Evolutionary conservation across 164 flowering plant species (phyloP).

Genomic region (Kalanchoe fedtschenkoi): DNA sequence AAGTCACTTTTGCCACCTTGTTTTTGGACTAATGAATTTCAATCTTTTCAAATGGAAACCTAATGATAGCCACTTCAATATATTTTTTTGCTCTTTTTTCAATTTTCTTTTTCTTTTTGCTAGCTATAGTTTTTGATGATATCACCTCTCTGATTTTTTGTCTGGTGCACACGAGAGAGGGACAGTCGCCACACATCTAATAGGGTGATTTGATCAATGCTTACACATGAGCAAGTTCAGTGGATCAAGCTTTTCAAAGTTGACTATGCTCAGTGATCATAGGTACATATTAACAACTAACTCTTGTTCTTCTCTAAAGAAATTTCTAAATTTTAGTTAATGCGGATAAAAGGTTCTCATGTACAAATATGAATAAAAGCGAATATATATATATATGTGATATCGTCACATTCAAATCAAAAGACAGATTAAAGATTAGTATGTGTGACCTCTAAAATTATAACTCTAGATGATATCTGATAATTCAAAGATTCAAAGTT

Average conservation of each 20-base stretch:
- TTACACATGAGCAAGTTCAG: background rate
- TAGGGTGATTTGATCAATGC: background rate
- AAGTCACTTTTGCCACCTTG: background rate
- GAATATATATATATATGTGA: too few species aligned
- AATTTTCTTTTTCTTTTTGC: background rate
- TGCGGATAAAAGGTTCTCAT: too few species aligned
- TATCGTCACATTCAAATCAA: too few species aligned
- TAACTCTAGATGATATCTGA: too few species aligned
- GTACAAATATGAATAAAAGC: too few species aligned
- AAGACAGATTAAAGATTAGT: too few species aligned
- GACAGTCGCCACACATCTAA: background rate
- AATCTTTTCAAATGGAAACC: background rate
- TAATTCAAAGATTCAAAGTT: too few species aligned
- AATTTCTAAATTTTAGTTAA: too few species aligned
- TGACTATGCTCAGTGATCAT: background rate
- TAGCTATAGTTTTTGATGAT: background rate
- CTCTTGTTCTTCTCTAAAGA: background rate
- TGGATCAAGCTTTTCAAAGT: background rate
- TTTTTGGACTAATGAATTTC: background rate
- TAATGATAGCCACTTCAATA: conserved; percentile 3
- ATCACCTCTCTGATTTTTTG: background rate
- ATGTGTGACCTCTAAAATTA: too few species aligned
- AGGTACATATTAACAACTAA: background rate
- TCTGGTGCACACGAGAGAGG: too few species aligned
- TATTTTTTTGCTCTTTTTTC: background rate